Conservation (phyloP, 495 filamentous ascomycete species). For the Penicillium cinerascens region DNA sequence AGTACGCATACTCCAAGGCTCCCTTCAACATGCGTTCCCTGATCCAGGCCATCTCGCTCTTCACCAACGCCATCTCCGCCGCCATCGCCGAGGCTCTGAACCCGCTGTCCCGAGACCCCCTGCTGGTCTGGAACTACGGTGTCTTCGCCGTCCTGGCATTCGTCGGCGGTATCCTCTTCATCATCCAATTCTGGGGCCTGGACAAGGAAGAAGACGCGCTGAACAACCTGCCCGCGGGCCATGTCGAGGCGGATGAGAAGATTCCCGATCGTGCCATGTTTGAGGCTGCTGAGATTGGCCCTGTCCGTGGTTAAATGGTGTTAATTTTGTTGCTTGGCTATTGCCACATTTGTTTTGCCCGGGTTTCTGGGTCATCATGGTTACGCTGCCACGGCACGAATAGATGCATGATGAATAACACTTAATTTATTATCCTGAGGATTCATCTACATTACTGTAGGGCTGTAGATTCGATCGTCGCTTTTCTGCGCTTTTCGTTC, state of each 20-base stretch:
- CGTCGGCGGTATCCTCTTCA: conserved; percentile 56
- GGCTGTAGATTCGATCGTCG: background rate
- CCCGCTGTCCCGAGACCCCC: conserved; percentile 58
- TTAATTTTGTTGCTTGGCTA: too few relatives aligned
- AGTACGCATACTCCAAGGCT: background rate
- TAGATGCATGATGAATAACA: background rate
- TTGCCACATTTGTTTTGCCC: too few relatives aligned
- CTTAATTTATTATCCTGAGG: background rate
- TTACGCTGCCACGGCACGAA: background rate
- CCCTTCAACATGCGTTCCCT: conserved; percentile 49
- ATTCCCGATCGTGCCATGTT: conserved; percentile 2
- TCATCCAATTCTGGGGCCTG: conserved; percentile 49
- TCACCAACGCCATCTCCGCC: conserved; percentile 64
- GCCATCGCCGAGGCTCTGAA: conserved; percentile 62
- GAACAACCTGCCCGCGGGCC: conserved; percentile 44
- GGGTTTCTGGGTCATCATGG: too few relatives aligned
- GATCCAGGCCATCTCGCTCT: conserved; percentile 63
- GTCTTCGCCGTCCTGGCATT: conserved; percentile 58
- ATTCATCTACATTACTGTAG: background rate
- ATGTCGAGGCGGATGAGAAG: conserved; percentile 16
- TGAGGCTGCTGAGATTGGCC: conserved; percentile 16
- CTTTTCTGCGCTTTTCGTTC: background rate
- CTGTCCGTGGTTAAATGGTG: conserved; percentile 8
- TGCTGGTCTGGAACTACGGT: conserved; percentile 65
- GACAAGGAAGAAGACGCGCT: conserved; percentile 64